Evolutionary conservation across 1,284 basidiomycete genomes (phyloP).

Genomic region (Pterulicium gracile): DNA sequence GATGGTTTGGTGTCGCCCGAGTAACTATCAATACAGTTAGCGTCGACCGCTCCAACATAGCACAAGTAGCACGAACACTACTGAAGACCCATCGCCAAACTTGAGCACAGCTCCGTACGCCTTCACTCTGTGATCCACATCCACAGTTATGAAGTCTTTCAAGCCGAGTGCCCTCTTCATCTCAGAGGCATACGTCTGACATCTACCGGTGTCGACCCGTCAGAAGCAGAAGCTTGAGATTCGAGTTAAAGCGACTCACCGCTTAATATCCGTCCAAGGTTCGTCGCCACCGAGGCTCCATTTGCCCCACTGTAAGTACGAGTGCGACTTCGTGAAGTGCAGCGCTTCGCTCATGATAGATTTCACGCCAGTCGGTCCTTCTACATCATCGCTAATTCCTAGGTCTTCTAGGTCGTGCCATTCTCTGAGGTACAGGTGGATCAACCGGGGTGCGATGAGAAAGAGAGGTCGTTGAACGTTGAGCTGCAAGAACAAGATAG

Average conservation of each 20-base stretch:
- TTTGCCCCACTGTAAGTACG: conserved; percentile 27
- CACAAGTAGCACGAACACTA: conserved; percentile 44
- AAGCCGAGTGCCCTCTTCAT: conserved; percentile 46
- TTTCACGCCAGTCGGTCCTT: conserved; percentile 36
- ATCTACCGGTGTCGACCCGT: too few species aligned
- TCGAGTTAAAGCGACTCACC: conserved; percentile 17
- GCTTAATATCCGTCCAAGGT: conserved; percentile 28
- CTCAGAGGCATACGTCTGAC: conserved; percentile 22
- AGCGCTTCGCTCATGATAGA: conserved; percentile 44
- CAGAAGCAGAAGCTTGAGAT: too few species aligned
- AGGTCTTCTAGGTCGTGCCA: conserved; percentile 55
- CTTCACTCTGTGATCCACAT: conserved; percentile 62
- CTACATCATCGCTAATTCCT: conserved; percentile 38
- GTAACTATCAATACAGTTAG: conserved; percentile 30
- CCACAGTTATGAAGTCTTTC: conserved; percentile 47
- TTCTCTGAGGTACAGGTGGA: conserved; percentile 58
- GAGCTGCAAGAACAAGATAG: conserved; percentile 33
- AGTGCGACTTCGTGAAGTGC: conserved; percentile 30
- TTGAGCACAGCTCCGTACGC: conserved; percentile 66
- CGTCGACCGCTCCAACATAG: too few species aligned
- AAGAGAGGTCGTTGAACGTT: conserved; percentile 60
- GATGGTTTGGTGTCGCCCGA: conserved; percentile 88
- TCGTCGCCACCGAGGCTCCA: conserved; percentile 30
- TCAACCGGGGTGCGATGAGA: conserved; percentile 47
- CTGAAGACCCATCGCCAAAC: conserved; percentile 69